Evolutionary conservation across 2,329 filamentous ascomycete species (phyloP).

Genomic region (Lecanicillium sp.): DNA sequence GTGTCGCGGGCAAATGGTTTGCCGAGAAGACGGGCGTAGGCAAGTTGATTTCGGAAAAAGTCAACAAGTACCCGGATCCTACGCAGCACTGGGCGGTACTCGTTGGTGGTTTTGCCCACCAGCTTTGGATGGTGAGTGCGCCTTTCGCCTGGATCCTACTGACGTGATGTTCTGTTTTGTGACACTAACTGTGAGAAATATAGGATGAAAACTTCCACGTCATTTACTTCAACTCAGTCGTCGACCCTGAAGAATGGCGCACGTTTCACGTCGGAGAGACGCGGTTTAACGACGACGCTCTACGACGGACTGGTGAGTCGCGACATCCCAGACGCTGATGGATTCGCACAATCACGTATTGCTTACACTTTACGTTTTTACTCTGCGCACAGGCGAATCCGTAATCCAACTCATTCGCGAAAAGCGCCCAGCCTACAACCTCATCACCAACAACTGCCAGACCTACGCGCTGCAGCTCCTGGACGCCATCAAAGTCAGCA

Average conservation of each 20-base stretch:
- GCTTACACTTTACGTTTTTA: too few relatives aligned
- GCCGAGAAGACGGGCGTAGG: slow-evolving; percentile 48
- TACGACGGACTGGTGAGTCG: slow-evolving; percentile 37
- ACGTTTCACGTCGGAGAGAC: slow-evolving; percentile 45
- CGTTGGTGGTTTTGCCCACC: slow-evolving; percentile 46
- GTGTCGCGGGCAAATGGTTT: slow-evolving; percentile 50
- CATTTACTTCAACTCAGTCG: slow-evolving; percentile 46
- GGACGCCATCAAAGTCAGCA: slow-evolving; percentile 44
- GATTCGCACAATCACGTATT: too few relatives aligned
- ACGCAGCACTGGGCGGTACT: slow-evolving; percentile 55
- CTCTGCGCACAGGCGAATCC: slow-evolving; percentile 35
- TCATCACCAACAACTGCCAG: slow-evolving; percentile 55
- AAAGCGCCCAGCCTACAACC: slow-evolving; percentile 43
- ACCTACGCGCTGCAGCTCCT: slow-evolving; percentile 46
- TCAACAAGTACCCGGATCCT: slow-evolving; percentile 48
- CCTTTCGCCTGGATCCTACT: too few relatives aligned
- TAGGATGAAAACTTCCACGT: slow-evolving; percentile 47
- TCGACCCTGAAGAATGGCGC: slow-evolving; percentile 39
- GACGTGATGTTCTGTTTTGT: too few relatives aligned
- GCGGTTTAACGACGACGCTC: slow-evolving; percentile 46
- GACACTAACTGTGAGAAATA: too few relatives aligned
- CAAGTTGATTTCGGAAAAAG: slow-evolving; percentile 46
- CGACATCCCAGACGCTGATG: too few relatives aligned
- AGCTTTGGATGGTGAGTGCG: slow-evolving; percentile 49
- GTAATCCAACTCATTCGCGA: slow-evolving; percentile 44